These are phyloP conservation scores for Quercus variabilis DNA, from an alignment of 306 rosid species.

Conservation along the genomic window DNA sequence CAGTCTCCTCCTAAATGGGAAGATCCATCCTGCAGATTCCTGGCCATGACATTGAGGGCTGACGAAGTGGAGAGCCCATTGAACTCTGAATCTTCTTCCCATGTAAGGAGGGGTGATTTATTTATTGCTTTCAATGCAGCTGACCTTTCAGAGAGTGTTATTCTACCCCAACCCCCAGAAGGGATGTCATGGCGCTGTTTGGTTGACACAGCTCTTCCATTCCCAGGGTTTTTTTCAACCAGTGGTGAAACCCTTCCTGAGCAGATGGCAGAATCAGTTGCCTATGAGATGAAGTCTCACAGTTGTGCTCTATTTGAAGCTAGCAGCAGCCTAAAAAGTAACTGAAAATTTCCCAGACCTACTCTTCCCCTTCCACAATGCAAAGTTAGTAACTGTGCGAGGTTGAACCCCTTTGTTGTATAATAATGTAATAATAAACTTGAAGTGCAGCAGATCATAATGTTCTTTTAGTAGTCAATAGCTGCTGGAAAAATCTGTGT, in stretches of 20 bases:
- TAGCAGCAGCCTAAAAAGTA: conserved; percentile 10
- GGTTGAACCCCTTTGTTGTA: background rate
- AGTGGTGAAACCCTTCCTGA: conserved; percentile 43
- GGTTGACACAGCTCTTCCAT: conserved; percentile 83
- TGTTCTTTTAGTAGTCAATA: background rate
- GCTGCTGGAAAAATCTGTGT: conserved; percentile 2
- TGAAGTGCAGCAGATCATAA: background rate
- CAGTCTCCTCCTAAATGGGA: conserved; percentile 69
- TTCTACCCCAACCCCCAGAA: conserved; percentile 52
- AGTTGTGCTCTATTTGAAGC: conserved; percentile 82
- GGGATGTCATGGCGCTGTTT: conserved; percentile 63
- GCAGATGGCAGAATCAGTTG: conserved; percentile 27
- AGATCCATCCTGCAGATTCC: conserved; percentile 72
- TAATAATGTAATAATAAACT: background rate
- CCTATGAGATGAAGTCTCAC: conserved; percentile 56
- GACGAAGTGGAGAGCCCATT: conserved; percentile 30
- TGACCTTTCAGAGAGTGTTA: conserved; percentile 47
- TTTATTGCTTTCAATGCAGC: conserved; percentile 70
- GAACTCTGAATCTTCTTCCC: conserved; percentile 25
- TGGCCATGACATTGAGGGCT: conserved; percentile 64
- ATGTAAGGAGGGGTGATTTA: conserved; percentile 45
- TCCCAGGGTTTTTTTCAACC: conserved; percentile 68
- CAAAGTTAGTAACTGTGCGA: background rate
- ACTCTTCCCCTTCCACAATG: background rate
- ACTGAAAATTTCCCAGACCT: conserved; percentile 8